A percentile compares a stretch with the other conserved stretches of the same genome.
phyloP scores from a whole-genome alignment of 2,329 filamentous ascomycete genomes.

The Alternaria viburni region DNA sequence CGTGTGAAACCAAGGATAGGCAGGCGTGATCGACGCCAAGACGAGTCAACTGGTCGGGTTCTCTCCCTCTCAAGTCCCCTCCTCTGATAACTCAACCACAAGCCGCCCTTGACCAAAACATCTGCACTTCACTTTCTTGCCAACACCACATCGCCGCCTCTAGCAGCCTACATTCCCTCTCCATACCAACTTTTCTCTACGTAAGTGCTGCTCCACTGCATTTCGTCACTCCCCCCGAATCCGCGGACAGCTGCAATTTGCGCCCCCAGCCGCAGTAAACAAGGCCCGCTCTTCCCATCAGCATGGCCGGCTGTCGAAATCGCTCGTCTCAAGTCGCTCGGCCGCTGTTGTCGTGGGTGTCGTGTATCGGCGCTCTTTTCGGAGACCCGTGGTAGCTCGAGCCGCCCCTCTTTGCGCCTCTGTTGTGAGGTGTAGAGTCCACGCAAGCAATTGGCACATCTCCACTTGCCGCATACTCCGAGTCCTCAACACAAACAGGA shows the following conservation, averaged over 20 bases:
- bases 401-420: slow-evolving; percentile 40
- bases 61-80: slow-evolving; percentile 31
- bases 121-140: slow-evolving; percentile 26
- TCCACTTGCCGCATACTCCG: slow-evolving; percentile 10
- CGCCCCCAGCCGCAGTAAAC: slow-evolving; percentile 30
- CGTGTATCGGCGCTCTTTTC: slow-evolving; percentile 15
- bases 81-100: slow-evolving; percentile 35
- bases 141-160: slow-evolving; percentile 19
- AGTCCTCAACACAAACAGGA: background rate
- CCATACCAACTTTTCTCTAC: slow-evolving; percentile 20
- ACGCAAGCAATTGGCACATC: slow-evolving; percentile 25
- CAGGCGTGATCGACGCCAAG: slow-evolving; percentile 39
- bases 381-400: slow-evolving; percentile 24
- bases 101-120: slow-evolving; percentile 27
- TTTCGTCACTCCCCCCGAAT: slow-evolving; percentile 35
- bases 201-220: slow-evolving; percentile 39
- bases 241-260: slow-evolving; percentile 36
- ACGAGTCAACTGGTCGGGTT: slow-evolving; percentile 22
- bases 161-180: slow-evolving; percentile 10
- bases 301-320: slow-evolving; percentile 15
- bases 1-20: slow-evolving; percentile 32
- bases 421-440: slow-evolving; percentile 22
- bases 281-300: slow-evolving; percentile 29
- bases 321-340: slow-evolving; percentile 10
- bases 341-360: slow-evolving; percentile 13